Evolutionary conservation across 179 eudicot species (phyloP).

Genomic region (Camellia oleifera): DNA sequence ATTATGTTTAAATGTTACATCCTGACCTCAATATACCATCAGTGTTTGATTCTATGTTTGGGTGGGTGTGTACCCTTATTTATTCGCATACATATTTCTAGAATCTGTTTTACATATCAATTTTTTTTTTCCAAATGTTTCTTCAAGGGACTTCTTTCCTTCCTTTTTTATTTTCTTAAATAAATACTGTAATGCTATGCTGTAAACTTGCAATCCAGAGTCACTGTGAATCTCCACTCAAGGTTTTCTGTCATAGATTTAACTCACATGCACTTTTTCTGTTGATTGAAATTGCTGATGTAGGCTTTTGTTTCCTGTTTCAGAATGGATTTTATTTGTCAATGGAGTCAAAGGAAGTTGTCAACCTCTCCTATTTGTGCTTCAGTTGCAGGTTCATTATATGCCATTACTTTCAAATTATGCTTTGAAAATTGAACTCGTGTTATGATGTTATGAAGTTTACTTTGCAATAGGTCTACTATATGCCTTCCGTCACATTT

Average conservation of each 20-base stretch:
- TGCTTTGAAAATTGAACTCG: conserved; percentile 2
- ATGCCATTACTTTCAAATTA: background rate
- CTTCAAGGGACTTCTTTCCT: background rate
- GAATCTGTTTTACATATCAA: background rate
- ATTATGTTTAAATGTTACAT: too few relatives aligned
- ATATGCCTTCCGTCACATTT: background rate
- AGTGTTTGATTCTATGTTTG: too few relatives aligned
- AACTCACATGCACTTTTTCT: background rate
- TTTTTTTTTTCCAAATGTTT: background rate
- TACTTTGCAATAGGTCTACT: background rate
- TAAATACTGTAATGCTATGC: background rate
- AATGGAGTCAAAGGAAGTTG: conserved; percentile 28
- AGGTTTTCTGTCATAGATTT: background rate
- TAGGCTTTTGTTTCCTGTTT: conserved; percentile 15
- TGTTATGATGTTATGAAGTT: background rate
- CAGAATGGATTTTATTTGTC: conserved; percentile 43
- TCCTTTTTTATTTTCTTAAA: background rate
- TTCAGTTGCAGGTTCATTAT: conserved; percentile 48
- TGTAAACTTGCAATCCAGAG: conserved; percentile 6
- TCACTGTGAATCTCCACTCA: background rate
- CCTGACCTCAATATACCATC: too few relatives aligned
- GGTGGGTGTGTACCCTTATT: background rate
- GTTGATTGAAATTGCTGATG: background rate
- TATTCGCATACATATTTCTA: background rate
- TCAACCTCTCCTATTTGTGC: conserved; percentile 29